Evolutionary conservation across 345 rosid genomes (phyloP), one percentile per base, ranked within the genome.

Genomic region (Acer yangbiense): DNA sequence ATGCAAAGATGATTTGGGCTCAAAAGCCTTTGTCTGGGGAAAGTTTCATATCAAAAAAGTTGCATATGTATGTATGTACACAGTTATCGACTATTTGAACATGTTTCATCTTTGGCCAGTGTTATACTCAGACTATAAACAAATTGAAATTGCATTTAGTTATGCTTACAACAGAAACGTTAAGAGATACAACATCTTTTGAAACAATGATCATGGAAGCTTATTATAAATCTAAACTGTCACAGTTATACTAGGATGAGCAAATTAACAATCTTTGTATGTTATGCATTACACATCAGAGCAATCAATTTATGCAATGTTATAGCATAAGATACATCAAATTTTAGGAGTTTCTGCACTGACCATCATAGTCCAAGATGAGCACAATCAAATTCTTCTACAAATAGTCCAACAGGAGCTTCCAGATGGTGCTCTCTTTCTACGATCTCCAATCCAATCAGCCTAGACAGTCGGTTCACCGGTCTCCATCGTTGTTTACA

Each of bases 361-460:
- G 39, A 66, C 35, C 72, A 50, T 20, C 41, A 55, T 20, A 39
- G 55, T 75, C 65, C 54, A 54, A 13, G 21, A 65, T 35, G 69
- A 23, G 20, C 44, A 35, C 18, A 35, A 65, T 65, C 44, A 65
- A 32, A 29, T 14, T 65, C 20, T 32, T 32, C 27, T 7, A 7
- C 4, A 60, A 20, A 60, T 60, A 21, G 25, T 21, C 69, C 43
- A 65, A 7, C 0, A 52, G 65, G 54, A 65, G 69, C 76, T 39
- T 44, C 54, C 21, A 60, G 14, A 61, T 73, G 55, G 3, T 35
- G 20, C 52, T 25, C 29, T 27, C 46, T n/a, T 29, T 75, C 71
- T 48, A 75, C 11, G 6, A 43, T n/a, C 54, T 66, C 52, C 71
- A 32, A 44, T 75, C 64, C 7, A 43, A 41, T 39, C 76, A 41